Evolutionary conservation across 495 filamentous ascomycete genomes (phyloP), one percentile per base, ranked within the genome.

Genomic region (Terfezia claveryi): DNA sequence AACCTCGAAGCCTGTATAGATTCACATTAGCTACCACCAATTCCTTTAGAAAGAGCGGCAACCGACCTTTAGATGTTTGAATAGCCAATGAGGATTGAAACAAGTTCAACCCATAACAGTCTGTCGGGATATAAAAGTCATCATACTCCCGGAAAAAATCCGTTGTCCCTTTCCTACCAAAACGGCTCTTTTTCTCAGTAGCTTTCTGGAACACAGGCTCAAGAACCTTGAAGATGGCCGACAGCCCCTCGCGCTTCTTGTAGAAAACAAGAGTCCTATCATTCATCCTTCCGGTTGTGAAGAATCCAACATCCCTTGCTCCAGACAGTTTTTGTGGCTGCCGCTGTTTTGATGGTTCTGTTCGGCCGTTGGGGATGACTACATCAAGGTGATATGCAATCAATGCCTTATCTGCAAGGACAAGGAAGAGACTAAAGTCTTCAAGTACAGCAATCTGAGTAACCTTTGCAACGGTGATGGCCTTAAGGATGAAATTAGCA

Each of bases 101-200:
- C 50, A 99, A 77, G 69, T 95, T 94, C 62, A 99, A 84, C 27
- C 82, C 81, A 68, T 82, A 94, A 64, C 85, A 91, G 65, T 99
- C 91, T n/a, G 85, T 80, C 8, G 91, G 89, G 59, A 99, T 89
- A 69, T 95, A 99, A 69, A 99, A 99, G 54, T 95, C 89, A 69
- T 94, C 91, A 62, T 85, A 99, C 62, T 96, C 91, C 57, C 92
- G 80, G 79, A 95, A 96, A 66, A 89, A 91, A 62, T 96, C 91
- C 4, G 91, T 95, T 56, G 76, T 79, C 11, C 87, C 85, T 36
- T 77, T 74, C 12, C 50, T 32, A 61, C 80, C 82, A 41, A 94
- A 71, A 9, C 84, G 77, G 23, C 74, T 74, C 56, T 80, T 82
- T 70, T 82, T 82, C 66, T 85, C 81, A 0, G 80, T 77, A 4